Evolutionary conservation across 805 yeast species (phyloP).

Genomic region (Hanseniaspora pseudoguilliermondii): DNA sequence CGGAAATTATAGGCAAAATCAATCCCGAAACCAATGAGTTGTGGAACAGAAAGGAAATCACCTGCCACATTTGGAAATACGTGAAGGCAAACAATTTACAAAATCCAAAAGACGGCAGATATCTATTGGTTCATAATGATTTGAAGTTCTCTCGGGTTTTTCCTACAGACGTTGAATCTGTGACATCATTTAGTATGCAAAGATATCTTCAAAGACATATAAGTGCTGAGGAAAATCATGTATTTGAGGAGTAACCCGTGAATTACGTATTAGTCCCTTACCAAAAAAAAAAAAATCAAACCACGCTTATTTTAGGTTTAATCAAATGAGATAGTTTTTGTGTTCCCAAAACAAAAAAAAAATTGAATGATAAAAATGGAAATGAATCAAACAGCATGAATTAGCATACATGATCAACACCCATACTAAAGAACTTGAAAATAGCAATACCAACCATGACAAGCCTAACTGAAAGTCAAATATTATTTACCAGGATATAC

Average conservation of each 20-base stretch:
- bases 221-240: background rate
- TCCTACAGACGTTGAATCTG: constrained; percentile 43
- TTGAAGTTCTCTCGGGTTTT: constrained; percentile 38
- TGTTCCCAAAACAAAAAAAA: background rate
- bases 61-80: constrained; percentile 57
- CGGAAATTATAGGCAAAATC: background rate
- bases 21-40: background rate
- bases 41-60: constrained; percentile 47
- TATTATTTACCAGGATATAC: background rate
- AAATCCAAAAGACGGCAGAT: constrained; percentile 52
- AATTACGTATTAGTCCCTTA: background rate
- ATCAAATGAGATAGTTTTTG: background rate
- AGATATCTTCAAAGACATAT: background rate
- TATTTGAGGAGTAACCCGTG: background rate
- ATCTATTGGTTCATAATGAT: constrained; percentile 35
- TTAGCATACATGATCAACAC: too few species aligned
- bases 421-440: background rate
- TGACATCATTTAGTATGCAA: constrained; percentile 40
- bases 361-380: background rate
- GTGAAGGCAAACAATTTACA: constrained; percentile 52
- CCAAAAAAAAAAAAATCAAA: background rate
- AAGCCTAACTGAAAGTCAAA: background rate
- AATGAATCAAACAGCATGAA: too few species aligned
- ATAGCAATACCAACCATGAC: background rate
- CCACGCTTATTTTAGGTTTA: background rate